Base-by-base conservation (phyloP, 1,139 yeast species). In the Yamadazyma triangularis region DNA sequence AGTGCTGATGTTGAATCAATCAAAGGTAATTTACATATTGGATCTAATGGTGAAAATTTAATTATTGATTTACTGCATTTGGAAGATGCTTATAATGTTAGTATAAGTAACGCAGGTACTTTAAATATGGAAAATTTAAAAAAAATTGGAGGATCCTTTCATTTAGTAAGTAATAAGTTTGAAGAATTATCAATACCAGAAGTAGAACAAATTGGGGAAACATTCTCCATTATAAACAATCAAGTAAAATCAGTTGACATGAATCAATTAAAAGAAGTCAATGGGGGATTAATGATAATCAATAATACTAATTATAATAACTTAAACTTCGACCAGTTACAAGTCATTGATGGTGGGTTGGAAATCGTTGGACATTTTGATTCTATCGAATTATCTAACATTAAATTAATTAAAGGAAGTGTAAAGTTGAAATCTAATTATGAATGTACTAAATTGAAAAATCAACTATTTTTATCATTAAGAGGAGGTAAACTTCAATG, bases 401-500 rank as follows among this genome's bases (percentile, higher is more conserved):
- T 83, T 44, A 77, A 67, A 41, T 59, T 82, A 40, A 81, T 83
- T 12, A 81, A 79, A 53, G 91, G 93, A 8, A 75, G 84, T 44
- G 88, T 86, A 1, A 65, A 65, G 28, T 64, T 83, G 28, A 66
- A 68, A 39, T 66, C 83, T 3, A 38, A 51, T 2, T 73, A 83
- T 46, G 84, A 81, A 50, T 83, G 93, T 48, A 51, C 61, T 18
- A 68, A 64, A 43, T 78, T 69, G 58, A 50, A 48, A 30, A 50
- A 60, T 27, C 65, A 56, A 18, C 53, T 67, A 15, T 48, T 56
- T 20, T 36, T 56, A 10, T 53, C 79, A 28, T 77, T 80, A 28
- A 67, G 88, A 54, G 89, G 89, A 2, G 88, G 88, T 4, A 77
- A 75, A 43, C 69, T 81, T 35, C 78, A 73, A 38, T 81, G 89